A percentile compares a stretch with the other conserved stretches of the same genome.
Conservation (phyloP, 352 stramenopile genomes). For the Globisporangium cylindrosporum region DNA sequence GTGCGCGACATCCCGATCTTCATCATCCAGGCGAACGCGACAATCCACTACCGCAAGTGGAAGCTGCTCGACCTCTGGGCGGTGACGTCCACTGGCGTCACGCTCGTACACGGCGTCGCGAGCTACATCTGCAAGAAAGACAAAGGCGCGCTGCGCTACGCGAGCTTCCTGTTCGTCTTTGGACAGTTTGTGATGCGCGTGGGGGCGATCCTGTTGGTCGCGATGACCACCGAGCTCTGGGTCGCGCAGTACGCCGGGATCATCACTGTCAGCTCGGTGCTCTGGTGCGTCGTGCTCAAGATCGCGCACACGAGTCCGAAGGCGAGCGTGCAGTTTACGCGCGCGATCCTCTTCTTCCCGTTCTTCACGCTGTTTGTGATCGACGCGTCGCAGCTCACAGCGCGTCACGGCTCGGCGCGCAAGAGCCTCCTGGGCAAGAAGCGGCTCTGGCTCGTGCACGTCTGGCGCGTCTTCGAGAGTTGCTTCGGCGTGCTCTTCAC, state of each 20-base stretch:
- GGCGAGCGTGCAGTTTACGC: conserved; percentile 35
- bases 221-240: conserved; percentile 50
- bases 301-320: conserved; percentile 37
- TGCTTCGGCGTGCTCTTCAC: conserved; percentile 36
- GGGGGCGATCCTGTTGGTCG: conserved; percentile 59
- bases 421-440: conserved; percentile 33
- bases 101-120: conserved; percentile 40
- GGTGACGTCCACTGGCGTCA: conserved; percentile 47
- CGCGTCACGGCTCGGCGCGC: conserved; percentile 27
- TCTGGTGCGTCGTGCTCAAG: conserved; percentile 29
- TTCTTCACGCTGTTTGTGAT: conserved; percentile 66
- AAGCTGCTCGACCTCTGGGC: conserved; percentile 60
- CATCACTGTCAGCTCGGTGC: conserved; percentile 37
- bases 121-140: conserved; percentile 51
- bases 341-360: conserved; percentile 57
- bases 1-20: conserved; percentile 74
- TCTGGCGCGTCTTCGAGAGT: conserved; percentile 62
- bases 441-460: conserved; percentile 34
- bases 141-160: conserved; percentile 22
- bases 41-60: conserved; percentile 82
- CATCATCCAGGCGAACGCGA: conserved; percentile 70
- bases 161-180: conserved; percentile 44
- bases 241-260: conserved; percentile 35
- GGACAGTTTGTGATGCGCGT: conserved; percentile 63
- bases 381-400: conserved; percentile 44